Conservation (phyloP, 1,284 basidiomycete genomes). For the Termitomyces sp. region DNA sequence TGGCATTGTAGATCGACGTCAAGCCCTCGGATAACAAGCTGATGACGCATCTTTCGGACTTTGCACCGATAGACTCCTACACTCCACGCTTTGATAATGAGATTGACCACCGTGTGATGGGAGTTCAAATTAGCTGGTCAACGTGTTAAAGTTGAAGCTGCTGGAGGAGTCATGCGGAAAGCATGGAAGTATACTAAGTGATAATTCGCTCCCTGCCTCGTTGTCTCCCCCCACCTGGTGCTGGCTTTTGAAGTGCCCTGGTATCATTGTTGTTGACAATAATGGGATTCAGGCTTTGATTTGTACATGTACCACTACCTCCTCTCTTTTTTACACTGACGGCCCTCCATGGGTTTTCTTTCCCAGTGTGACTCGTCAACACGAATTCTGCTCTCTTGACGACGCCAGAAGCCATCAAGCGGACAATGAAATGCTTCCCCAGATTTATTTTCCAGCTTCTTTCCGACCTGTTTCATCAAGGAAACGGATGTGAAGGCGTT, state of each 20-base stretch:
- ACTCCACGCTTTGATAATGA: conserved; percentile 19
- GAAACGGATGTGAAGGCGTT: conserved; percentile 15
- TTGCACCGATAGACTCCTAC: conserved; percentile 13
- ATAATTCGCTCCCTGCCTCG: not conserved
- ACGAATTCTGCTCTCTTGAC: conserved; percentile 17
- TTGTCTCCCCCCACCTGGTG: conserved; percentile 9
- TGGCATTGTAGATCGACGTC: conserved; percentile 25
- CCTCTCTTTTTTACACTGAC: no score
- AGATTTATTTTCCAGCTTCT: not conserved
- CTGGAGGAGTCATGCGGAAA: conserved; percentile 17
- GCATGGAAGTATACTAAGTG: conserved; percentile 10
- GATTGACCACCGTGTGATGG: conserved; percentile 25
- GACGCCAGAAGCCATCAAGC: conserved; percentile 12
- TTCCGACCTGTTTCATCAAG: conserved; percentile 4
- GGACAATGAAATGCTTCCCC: conserved; percentile 12
- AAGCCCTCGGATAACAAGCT: conserved; percentile 26
- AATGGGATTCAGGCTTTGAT: conserved; percentile 13
- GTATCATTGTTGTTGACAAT: conserved; percentile 17
- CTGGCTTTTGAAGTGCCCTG: conserved; percentile 22
- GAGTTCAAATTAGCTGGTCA: conserved; percentile 25
- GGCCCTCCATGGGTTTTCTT: no score
- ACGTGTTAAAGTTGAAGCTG: conserved; percentile 13
- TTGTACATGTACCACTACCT: no score
- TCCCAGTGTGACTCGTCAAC: conserved; percentile 18
- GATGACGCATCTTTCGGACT: conserved; percentile 24